Evolutionary conservation across 2,329 filamentous ascomycete species (phyloP).

Genomic region (Penicillium glabrum): DNA sequence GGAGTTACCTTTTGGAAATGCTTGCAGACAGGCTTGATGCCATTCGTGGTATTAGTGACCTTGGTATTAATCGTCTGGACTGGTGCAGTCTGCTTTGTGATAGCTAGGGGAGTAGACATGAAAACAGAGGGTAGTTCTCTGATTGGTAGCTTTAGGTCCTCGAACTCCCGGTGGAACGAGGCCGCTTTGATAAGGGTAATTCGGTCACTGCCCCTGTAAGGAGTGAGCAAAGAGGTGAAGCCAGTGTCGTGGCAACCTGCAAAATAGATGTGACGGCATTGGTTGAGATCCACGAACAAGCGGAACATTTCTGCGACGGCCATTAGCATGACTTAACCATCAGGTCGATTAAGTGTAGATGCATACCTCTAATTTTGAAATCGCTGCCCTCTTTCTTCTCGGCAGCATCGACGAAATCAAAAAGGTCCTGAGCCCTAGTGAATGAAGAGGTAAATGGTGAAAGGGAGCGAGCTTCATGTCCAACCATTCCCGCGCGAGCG

Average conservation of each 20-base stretch:
- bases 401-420: slow-evolving; percentile 63
- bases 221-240: slow-evolving; percentile 58
- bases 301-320: slow-evolving; percentile 33
- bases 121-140: slow-evolving; percentile 57
- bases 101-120: slow-evolving; percentile 40
- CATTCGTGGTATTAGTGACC: slow-evolving; percentile 3
- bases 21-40: slow-evolving; percentile 27
- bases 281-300: slow-evolving; percentile 57
- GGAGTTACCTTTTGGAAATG: slow-evolving; percentile 33
- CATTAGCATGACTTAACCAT: slow-evolving; percentile 13
- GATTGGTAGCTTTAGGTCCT: slow-evolving; percentile 51
- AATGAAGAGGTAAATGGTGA: slow-evolving; percentile 58
- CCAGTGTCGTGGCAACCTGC: slow-evolving; percentile 62
- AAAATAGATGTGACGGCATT: slow-evolving; percentile 66
- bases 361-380: slow-evolving; percentile 58
- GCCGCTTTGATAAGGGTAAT: slow-evolving; percentile 58
- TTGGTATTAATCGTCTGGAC: slow-evolving; percentile 8
- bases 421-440: slow-evolving; percentile 57
- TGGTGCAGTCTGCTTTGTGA: slow-evolving; percentile 3
- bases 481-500: slow-evolving; percentile 50
- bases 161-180: slow-evolving; percentile 55
- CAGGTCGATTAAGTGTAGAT: background rate
- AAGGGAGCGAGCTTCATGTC: slow-evolving; percentile 57
- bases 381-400: slow-evolving; percentile 61
- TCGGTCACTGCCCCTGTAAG: slow-evolving; percentile 52